Conservation (phyloP, 2,329 filamentous ascomycete genomes). For the Apiospora saccharicola region DNA sequence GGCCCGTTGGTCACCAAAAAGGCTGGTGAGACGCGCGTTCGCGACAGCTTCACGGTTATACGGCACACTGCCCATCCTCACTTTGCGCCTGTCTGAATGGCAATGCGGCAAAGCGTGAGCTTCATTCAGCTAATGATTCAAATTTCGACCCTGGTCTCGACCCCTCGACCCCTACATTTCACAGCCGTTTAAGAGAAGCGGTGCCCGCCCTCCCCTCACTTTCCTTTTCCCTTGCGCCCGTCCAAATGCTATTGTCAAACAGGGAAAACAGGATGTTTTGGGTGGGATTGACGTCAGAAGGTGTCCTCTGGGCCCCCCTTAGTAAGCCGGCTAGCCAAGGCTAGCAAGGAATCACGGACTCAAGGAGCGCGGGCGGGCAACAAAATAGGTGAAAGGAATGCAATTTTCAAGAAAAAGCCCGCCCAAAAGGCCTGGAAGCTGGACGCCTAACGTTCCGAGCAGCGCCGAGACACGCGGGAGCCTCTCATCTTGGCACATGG, state of each 20-base stretch:
- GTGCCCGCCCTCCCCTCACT: neutral
- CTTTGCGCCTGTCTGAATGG: neutral
- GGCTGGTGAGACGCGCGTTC: conserved; percentile 14
- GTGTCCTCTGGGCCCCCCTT: neutral
- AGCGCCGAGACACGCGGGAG: conserved; percentile 9
- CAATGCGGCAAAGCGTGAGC: neutral
- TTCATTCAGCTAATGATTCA: neutral
- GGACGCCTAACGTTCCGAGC: neutral
- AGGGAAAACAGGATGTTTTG: conserved; percentile 5
- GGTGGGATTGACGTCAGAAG: neutral
- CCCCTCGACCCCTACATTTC: neutral
- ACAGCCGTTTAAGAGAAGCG: neutral
- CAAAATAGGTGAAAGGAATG: conserved; percentile 1
- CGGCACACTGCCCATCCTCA: conserved; percentile 5
- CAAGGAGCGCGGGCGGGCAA: too few species aligned
- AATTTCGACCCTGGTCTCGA: neutral
- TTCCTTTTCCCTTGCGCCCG: conserved; percentile 3
- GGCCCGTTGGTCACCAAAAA: neutral
- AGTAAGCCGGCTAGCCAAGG: conserved; percentile 13
- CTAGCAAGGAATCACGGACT: neutral
- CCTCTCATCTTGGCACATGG: neutral
- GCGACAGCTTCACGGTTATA: conserved; percentile 16
- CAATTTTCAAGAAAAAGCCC: neutral
- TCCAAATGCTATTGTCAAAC: neutral
- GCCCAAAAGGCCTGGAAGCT: neutral